phyloP scores from a whole-genome alignment of 2,329 filamentous ascomycete species.

The Didymella sp. region DNA sequence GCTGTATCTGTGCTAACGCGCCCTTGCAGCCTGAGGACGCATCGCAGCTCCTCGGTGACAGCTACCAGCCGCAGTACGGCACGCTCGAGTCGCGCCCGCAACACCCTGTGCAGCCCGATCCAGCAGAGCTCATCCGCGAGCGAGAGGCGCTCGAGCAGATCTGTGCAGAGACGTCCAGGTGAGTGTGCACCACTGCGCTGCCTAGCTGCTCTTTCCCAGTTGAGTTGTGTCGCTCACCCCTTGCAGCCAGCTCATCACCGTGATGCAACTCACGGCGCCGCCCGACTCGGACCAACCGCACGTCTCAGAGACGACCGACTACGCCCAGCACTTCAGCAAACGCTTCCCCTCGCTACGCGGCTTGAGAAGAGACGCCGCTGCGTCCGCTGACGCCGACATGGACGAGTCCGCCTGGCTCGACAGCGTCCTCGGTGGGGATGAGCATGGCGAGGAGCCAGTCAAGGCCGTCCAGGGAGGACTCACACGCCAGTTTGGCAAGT shows the following conservation, averaged over 20 bases:
- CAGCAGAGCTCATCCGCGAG: conserved; percentile 57
- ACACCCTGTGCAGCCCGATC: conserved; percentile 53
- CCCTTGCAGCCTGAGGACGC: conserved; percentile 54
- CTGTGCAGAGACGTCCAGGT: conserved; percentile 54
- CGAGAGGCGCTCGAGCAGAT: conserved; percentile 58
- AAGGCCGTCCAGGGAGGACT: conserved; percentile 43
- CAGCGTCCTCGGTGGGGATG: conserved; percentile 37
- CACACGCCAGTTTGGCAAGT: conserved; percentile 49
- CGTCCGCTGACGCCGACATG: conserved; percentile 37
- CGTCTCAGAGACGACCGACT: conserved; percentile 50
- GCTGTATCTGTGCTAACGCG: conserved; percentile 31
- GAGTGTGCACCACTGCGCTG: conserved; percentile 44
- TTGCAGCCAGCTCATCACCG: conserved; percentile 59
- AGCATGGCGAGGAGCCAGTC: conserved; percentile 42
- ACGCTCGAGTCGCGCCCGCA: conserved; percentile 37
- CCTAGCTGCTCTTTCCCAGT: conserved; percentile 4
- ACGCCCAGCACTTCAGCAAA: conserved; percentile 52
- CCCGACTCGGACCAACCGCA: conserved; percentile 32
- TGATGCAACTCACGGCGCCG: conserved; percentile 54
- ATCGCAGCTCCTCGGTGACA: conserved; percentile 56
- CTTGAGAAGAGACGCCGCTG: conserved; percentile 24
- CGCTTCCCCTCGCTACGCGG: conserved; percentile 46
- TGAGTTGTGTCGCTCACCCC: conserved; percentile 29
- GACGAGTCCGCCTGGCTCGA: conserved; percentile 48
- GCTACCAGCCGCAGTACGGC: conserved; percentile 54